Evolutionary conservation across 2,329 filamentous ascomycete species (phyloP).

Genomic region (Monilinia vaccinii-corymbosi): DNA sequence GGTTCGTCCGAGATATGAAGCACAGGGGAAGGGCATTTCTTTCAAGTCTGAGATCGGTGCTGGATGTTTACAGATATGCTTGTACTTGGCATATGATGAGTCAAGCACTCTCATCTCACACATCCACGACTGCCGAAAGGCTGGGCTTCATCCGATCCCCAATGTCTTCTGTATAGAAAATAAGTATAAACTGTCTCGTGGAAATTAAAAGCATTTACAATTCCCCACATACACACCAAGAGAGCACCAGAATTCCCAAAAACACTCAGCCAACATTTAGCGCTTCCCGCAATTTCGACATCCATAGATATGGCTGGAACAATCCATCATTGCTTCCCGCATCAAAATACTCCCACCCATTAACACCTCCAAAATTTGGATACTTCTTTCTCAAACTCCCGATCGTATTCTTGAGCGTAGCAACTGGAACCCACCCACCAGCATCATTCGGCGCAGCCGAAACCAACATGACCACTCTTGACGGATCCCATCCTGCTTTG

Average conservation of each 20-base stretch:
- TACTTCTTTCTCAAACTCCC: constrained; percentile 7
- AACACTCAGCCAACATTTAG: background rate
- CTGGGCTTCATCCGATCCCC: background rate
- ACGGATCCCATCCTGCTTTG: constrained; percentile 11
- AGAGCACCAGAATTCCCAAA: background rate
- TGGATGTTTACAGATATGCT: background rate
- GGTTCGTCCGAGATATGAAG: background rate
- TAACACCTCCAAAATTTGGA: constrained; percentile 12
- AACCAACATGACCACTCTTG: constrained; percentile 8
- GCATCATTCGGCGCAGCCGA: constrained; percentile 9
- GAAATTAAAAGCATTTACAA: background rate
- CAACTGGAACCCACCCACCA: constrained; percentile 6
- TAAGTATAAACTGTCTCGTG: background rate
- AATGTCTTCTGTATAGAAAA: background rate
- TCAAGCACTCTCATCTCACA: background rate
- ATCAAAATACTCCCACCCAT: constrained; percentile 49
- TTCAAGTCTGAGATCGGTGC: background rate
- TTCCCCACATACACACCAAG: background rate
- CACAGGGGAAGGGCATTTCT: background rate
- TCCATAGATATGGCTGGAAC: constrained; percentile 30
- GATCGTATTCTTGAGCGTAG: constrained; percentile 30
- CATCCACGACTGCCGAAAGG: background rate
- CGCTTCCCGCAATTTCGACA: constrained; percentile 7
- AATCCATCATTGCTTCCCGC: constrained; percentile 41
- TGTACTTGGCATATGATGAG: background rate